phyloP scores from a whole-genome alignment of 1,284 basidiomycete species.

The Rhodotorula sp. region DNA sequence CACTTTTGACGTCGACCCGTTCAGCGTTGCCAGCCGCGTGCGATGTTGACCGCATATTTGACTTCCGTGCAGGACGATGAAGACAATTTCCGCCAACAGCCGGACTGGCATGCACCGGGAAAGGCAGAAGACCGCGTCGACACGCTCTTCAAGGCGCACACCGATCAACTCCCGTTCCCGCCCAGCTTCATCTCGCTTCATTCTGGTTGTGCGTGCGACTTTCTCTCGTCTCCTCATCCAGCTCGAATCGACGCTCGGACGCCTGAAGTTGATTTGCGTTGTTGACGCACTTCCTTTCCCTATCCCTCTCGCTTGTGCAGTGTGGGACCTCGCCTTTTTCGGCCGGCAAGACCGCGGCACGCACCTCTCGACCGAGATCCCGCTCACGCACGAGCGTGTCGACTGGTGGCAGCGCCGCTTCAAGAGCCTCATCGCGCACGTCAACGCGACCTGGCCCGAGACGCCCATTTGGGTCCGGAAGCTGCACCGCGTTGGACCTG shows the following conservation, averaged over 20 bases:
- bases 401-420: constrained; percentile 44
- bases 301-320: not conserved
- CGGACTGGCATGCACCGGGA: constrained; percentile 46
- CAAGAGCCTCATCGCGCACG: constrained; percentile 31
- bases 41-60: not conserved
- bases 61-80: constrained; percentile 40
- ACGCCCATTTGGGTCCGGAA: constrained; percentile 43
- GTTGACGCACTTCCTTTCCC: not conserved
- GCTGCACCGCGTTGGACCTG: constrained; percentile 44
- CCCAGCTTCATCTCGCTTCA: constrained; percentile 45
- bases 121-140: constrained; percentile 45
- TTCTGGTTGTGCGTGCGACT: constrained; percentile 38
- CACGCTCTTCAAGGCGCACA: constrained; percentile 44
- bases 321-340: constrained; percentile 48
- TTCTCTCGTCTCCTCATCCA: not conserved
- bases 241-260: no score
- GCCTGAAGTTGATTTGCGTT: no score
- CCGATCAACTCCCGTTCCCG: constrained; percentile 38
- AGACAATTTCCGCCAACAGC: constrained; percentile 44
- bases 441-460: constrained; percentile 42
- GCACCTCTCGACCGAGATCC: constrained; percentile 39
- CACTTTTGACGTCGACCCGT: not conserved
- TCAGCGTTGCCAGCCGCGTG: not conserved
- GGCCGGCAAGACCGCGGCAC: constrained; percentile 43
- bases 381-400: constrained; percentile 41